Conservation (phyloP, 179 eudicot species). For the Beta corolliflora region DNA sequence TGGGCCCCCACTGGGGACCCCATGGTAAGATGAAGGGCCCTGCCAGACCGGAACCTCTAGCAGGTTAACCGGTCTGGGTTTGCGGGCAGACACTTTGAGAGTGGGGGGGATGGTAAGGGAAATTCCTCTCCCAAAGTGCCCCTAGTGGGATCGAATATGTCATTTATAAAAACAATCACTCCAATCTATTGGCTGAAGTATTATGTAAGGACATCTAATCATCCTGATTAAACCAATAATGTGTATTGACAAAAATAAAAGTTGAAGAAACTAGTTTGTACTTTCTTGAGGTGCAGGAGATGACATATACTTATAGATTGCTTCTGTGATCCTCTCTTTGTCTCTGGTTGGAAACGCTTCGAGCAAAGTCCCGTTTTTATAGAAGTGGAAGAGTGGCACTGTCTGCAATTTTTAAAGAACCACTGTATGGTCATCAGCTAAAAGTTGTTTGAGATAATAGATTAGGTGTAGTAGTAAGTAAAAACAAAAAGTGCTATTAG, state of each 20-base stretch:
- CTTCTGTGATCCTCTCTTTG: slow-evolving; percentile 69
- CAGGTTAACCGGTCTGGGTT: too few species aligned
- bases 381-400: slow-evolving; percentile 92
- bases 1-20: too few species aligned
- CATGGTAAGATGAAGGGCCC: too few species aligned
- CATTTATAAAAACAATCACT: not conserved
- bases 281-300: slow-evolving; percentile 47
- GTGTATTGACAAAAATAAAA: slow-evolving; percentile 4
- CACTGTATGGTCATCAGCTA: not conserved
- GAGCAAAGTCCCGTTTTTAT: slow-evolving; percentile 69
- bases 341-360: slow-evolving; percentile 96
- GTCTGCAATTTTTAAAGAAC: slow-evolving; percentile 46
- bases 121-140: too few species aligned
- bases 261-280: slow-evolving; percentile 8
- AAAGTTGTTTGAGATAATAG: not conserved
- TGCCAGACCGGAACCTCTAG: too few species aligned
- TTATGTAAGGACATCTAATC: not conserved
- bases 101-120: too few species aligned
- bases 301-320: slow-evolving; percentile 59
- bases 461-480: not conserved
- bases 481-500: not conserved
- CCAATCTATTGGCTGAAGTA: not conserved
- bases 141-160: too few species aligned
- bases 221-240: not conserved
- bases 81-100: too few species aligned